Base-by-base conservation (phyloP, 169 alveolate genomes). In the Plasmodium blacklocki region DNA sequence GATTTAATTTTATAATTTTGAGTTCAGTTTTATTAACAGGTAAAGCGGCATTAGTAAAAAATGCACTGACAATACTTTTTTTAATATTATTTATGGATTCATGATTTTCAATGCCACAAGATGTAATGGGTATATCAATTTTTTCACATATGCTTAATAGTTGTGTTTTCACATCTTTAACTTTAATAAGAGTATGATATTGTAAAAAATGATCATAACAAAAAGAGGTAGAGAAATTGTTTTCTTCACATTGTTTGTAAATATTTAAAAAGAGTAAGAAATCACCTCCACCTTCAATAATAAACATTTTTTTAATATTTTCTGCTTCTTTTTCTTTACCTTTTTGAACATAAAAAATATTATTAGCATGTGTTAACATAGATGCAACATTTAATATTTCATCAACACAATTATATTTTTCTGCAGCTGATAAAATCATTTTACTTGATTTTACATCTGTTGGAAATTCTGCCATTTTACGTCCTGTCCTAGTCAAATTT, bases 391-490 rank as follows among this genome's bases (percentile, higher is more conserved):
- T 97, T 45, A 98, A 91, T 26, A 97, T 96, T 92, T 99, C 99
- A 71, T 98, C 98, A 18, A 98, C 98, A 93, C 99, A 98, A 73
- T 95, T 96, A 96, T 97, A 98, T 91, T 98, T 96, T 86, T 96
- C 99, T 8, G 85, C 67, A 7, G 99, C 95, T 18, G 95, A 85
- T 54, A 97, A 91, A 66, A 97, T 71, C 92, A 96, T 93, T 96
- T 98, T 98, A 60, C 99, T 95, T 64, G 97, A 96, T 97, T 97
- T 97, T 32, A 99, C 99, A 83, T 99, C 99, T 71, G 99, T 90
- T 12, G 99, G 99, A 52, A 99, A 98, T 93, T 98, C 99, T 3
- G 99, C 99, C 99, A 99, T 99, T 70, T 98, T 97, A 56, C 99
- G 93, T 1, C 99, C 99, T 9, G 97, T 71, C 80, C 97, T 97